Percentiles rank a stretch among this genome's conserved stretches.
Conservation (phyloP, 2,329 filamentous ascomycete species). For the Ceratocystis variospora region DNA sequence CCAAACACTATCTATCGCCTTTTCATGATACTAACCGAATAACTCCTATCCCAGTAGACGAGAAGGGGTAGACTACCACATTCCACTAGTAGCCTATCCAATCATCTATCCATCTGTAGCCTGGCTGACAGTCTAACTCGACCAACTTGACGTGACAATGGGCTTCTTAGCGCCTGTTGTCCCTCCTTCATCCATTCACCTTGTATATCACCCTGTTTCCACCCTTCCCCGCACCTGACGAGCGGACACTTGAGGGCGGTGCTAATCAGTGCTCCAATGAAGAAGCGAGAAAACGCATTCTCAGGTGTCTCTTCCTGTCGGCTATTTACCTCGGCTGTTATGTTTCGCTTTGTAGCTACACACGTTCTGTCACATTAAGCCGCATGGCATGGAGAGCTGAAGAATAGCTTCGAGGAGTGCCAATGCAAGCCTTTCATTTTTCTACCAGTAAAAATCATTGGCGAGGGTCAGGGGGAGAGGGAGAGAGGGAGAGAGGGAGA, state of each 20-base stretch:
- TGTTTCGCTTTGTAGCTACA: not conserved
- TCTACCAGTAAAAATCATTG: not conserved
- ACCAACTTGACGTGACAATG: not conserved
- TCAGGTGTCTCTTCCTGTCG: no score
- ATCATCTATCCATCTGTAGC: not conserved
- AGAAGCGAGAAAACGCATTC: not conserved
- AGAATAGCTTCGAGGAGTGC: not conserved
- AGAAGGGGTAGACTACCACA: not conserved
- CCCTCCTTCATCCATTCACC: not conserved
- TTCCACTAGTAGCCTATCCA: not conserved
- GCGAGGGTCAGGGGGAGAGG: not conserved
- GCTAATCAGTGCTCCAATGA: not conserved
- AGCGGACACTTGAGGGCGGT: not conserved
- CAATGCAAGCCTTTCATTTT: not conserved
- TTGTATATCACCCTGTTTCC: not conserved
- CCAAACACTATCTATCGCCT: not conserved
- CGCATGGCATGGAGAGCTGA: not conserved
- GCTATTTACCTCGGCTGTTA: not conserved
- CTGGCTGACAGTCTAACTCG: no score
- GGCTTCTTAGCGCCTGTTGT: not conserved
- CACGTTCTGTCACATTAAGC: not conserved
- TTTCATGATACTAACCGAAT: not conserved
- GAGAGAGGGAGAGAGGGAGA: not conserved
- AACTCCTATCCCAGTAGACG: not conserved
- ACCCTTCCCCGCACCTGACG: not conserved